Evolutionary conservation across 2,329 filamentous ascomycete species (phyloP).

Genomic region (Beauveria australis): DNA sequence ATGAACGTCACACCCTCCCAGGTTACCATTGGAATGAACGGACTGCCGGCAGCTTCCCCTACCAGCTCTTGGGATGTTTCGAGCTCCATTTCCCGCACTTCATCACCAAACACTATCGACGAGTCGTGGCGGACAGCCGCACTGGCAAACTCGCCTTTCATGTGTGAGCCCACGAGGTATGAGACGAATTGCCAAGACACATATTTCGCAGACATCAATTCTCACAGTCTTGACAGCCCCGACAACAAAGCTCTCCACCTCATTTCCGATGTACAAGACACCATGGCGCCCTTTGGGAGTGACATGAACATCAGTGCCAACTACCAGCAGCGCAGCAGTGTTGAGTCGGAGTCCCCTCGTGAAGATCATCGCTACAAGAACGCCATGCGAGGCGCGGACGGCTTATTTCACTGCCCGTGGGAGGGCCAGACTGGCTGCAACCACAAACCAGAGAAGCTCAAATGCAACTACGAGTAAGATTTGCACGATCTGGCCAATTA

Average conservation of each 20-base stretch:
- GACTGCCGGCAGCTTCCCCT: conserved; percentile 41
- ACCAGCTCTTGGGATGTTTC: conserved; percentile 45
- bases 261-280: not conserved
- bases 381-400: conserved; percentile 56
- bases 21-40: conserved; percentile 46
- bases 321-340: conserved; percentile 10
- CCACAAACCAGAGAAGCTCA: conserved; percentile 90
- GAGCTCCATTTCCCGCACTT: conserved; percentile 43
- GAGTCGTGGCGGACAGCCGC: conserved; percentile 34
- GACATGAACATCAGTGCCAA: not conserved
- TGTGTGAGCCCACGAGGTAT: conserved; percentile 6
- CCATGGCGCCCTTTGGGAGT: not conserved
- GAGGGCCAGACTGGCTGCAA: conserved; percentile 63
- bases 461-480: conserved; percentile 97
- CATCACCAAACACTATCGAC: conserved; percentile 41
- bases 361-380: conserved; percentile 55
- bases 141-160: not conserved
- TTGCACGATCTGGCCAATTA: not conserved
- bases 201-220: not conserved
- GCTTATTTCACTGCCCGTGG: conserved; percentile 90
- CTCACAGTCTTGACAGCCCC: conserved; percentile 4
- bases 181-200: not conserved
- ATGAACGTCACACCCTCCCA: conserved; percentile 50
- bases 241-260: not conserved
- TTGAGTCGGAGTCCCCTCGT: conserved; percentile 14